Evolutionary conservation across 169 alveolate species (phyloP).

Genomic region (Cryptosporidium baileyi): DNA sequence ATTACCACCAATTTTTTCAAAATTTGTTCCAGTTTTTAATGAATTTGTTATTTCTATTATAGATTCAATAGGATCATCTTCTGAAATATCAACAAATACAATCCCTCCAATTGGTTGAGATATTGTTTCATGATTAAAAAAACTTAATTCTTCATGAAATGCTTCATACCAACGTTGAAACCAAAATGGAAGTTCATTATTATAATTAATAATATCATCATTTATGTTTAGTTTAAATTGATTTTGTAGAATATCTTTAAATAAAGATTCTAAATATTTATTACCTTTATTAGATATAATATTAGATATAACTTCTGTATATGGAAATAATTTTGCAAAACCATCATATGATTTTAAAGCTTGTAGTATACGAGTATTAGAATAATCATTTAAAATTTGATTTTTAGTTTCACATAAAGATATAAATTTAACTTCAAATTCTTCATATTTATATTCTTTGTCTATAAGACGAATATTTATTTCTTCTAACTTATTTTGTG

Average conservation of each 20-base stretch:
- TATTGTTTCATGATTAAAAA: conserved; percentile 13
- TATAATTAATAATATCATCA: not conserved
- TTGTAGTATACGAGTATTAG: not conserved
- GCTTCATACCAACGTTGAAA: conserved; percentile 49
- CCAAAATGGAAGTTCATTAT: conserved; percentile 51
- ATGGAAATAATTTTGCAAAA: conserved; percentile 32
- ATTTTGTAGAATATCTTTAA: conserved; percentile 31
- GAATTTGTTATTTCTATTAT: conserved; percentile 16
- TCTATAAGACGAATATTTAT: conserved; percentile 4
- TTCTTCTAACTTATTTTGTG: conserved; percentile 8
- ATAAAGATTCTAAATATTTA: conserved; percentile 12
- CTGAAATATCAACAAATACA: conserved; percentile 45
- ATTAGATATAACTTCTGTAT: conserved; percentile 15
- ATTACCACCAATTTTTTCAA: conserved; percentile 47
- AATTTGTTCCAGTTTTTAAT: conserved; percentile 32
- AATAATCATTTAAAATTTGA: not conserved
- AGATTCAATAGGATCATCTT: conserved; percentile 51
- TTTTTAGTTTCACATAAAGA: conserved; percentile 18
- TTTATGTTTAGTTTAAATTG: not conserved
- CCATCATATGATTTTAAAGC: conserved; percentile 26
- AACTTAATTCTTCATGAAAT: not conserved
- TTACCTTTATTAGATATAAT: not conserved
- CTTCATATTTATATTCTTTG: not conserved
- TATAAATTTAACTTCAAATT: conserved; percentile 8
- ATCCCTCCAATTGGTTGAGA: conserved; percentile 68